Evolutionary conservation across 1,284 basidiomycete genomes (phyloP).

Genomic region (Pisolithus thermaeus): DNA sequence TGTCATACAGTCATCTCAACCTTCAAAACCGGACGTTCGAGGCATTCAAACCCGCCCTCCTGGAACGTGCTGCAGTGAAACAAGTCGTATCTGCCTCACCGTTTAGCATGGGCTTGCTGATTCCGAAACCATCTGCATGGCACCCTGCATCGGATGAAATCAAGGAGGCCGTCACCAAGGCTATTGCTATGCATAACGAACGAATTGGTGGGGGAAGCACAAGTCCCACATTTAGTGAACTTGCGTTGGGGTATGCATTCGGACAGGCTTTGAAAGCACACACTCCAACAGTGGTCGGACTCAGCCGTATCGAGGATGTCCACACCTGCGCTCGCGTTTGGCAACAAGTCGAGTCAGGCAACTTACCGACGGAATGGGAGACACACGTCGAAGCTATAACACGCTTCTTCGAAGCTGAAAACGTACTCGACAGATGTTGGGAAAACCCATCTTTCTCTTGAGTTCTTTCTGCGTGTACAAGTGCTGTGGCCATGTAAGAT

Average conservation of each 20-base stretch:
- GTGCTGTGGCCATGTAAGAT: neutral
- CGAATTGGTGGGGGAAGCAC: slow-evolving; percentile 31
- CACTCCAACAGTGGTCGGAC: slow-evolving; percentile 72
- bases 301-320: slow-evolving; percentile 67
- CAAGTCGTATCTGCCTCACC: slow-evolving; percentile 86
- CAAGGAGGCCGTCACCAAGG: slow-evolving; percentile 33
- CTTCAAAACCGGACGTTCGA: slow-evolving; percentile 74
- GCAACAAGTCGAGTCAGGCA: slow-evolving; percentile 47
- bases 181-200: slow-evolving; percentile 11
- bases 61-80: slow-evolving; percentile 55
- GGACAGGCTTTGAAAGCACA: slow-evolving; percentile 39
- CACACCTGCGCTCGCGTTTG: slow-evolving; percentile 68
- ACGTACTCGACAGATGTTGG: slow-evolving; percentile 63
- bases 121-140: slow-evolving; percentile 68
- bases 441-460: slow-evolving; percentile 37
- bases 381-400: slow-evolving; percentile 45
- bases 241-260: slow-evolving; percentile 74
- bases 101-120: slow-evolving; percentile 88
- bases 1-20: slow-evolving; percentile 84
- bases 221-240: slow-evolving; percentile 48
- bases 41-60: slow-evolving; percentile 58
- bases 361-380: slow-evolving; percentile 34
- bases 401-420: slow-evolving; percentile 43
- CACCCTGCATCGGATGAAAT: slow-evolving; percentile 72
- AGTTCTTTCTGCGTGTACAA: neutral